A percentile compares a stretch with the other conserved stretches of the same genome.
Conservation (phyloP, 257 asterid species). For the Solanum virginianum region DNA sequence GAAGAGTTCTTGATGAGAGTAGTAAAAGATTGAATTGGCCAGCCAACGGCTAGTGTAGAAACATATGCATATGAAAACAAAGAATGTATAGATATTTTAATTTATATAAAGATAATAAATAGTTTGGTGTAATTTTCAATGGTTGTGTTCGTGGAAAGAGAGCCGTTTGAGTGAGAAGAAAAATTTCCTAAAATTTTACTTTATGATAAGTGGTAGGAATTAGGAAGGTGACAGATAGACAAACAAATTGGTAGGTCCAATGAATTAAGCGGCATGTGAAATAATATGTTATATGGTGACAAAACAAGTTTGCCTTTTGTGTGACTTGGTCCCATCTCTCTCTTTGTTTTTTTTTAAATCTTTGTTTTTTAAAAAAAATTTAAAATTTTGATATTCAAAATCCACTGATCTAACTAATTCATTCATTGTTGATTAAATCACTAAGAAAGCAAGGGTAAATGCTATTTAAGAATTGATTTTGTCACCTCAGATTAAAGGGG, state of each 20-base stretch:
- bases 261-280: neutral
- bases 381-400: neutral
- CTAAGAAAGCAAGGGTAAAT: neutral
- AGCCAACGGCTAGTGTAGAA: constrained; percentile 3
- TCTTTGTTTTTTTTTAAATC: neutral
- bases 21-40: neutral
- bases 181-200: neutral
- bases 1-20: neutral
- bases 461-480: neutral
- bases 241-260: neutral
- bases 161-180: neutral
- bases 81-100: neutral
- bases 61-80: neutral
- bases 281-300: neutral
- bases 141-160: neutral
- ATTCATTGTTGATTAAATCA: neutral
- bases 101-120: neutral
- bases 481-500: neutral
- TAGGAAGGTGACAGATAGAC: neutral
- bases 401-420: neutral
- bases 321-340: neutral
- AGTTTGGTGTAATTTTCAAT: neutral
- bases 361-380: no score
- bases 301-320: neutral
- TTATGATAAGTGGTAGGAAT: neutral